phyloP scores from a whole-genome alignment of 805 yeast genomes.

The Candida takata region DNA sequence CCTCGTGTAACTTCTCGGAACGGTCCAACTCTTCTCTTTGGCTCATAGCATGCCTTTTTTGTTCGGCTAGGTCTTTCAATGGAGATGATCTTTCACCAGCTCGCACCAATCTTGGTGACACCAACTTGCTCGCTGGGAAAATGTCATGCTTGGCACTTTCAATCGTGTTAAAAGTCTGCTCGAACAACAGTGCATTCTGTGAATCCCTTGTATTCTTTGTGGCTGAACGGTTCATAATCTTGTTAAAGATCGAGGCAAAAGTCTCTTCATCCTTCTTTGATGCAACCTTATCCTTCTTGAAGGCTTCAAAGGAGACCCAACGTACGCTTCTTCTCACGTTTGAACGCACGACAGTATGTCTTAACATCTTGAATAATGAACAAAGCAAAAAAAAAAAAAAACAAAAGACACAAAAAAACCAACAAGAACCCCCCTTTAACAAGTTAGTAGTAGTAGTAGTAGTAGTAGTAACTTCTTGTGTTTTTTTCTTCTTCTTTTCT shows the following conservation, averaged over 20 bases:
- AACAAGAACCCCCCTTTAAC: too few species aligned
- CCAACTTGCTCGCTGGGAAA: background rate
- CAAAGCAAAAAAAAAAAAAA: too few species aligned
- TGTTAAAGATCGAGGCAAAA: constrained; percentile 1
- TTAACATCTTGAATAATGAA: background rate
- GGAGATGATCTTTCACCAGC: background rate
- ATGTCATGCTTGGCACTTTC: background rate
- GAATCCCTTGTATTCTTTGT: background rate
- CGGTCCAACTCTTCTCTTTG: background rate
- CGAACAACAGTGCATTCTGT: constrained; percentile 2
- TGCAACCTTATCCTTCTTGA: constrained; percentile 1
- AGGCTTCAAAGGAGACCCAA: background rate
- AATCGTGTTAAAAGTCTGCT: constrained; percentile 2
- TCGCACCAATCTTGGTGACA: background rate
- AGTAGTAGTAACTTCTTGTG: too few species aligned
- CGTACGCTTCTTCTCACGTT: background rate
- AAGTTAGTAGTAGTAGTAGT: too few species aligned
- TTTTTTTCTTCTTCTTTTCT: too few species aligned
- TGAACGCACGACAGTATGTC: too few species aligned
- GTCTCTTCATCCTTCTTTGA: constrained; percentile 4
- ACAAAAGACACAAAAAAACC: too few species aligned
- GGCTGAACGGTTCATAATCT: constrained; percentile 1
- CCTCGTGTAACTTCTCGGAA: background rate
- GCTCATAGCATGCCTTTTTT: background rate
- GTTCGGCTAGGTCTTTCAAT: too few species aligned